Evolutionary conservation across 257 asterid genomes (phyloP).

Genomic region (Mitragyna speciosa): DNA sequence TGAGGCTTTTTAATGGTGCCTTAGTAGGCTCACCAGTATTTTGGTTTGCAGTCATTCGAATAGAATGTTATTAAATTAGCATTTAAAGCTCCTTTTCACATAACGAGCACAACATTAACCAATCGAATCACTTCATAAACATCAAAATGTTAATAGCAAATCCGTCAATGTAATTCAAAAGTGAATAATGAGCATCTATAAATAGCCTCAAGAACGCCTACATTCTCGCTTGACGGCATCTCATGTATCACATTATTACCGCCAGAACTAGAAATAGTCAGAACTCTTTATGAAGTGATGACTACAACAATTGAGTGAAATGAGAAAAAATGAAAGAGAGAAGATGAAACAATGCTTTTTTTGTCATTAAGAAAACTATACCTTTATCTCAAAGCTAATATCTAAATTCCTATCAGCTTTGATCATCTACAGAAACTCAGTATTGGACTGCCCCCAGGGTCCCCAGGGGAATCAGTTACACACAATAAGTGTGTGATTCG

Average conservation of each 20-base stretch:
- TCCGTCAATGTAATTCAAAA: background rate
- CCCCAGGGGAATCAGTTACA: background rate
- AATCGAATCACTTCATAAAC: background rate
- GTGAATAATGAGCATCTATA: background rate
- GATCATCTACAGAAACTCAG: constrained; percentile 6
- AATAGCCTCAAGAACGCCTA: background rate
- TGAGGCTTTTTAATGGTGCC: too few species aligned
- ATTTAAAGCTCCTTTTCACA: background rate
- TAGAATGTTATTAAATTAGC: too few species aligned
- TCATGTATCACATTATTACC: background rate
- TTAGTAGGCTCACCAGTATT: too few species aligned
- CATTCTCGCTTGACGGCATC: background rate
- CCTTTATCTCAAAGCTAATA: background rate
- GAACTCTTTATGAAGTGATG: background rate
- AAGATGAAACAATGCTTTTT: background rate
- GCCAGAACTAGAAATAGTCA: background rate
- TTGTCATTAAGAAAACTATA: background rate
- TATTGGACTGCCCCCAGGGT: too few species aligned
- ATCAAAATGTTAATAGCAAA: background rate
- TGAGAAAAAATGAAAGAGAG: background rate
- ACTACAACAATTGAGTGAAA: background rate
- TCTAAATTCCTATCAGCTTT: background rate
- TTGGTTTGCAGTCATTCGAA: too few species aligned
- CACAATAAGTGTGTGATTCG: background rate
- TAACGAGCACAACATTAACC: background rate